phyloP scores from a whole-genome alignment of 805 yeast genomes.

The Saccharomycopsis sp. region DNA sequence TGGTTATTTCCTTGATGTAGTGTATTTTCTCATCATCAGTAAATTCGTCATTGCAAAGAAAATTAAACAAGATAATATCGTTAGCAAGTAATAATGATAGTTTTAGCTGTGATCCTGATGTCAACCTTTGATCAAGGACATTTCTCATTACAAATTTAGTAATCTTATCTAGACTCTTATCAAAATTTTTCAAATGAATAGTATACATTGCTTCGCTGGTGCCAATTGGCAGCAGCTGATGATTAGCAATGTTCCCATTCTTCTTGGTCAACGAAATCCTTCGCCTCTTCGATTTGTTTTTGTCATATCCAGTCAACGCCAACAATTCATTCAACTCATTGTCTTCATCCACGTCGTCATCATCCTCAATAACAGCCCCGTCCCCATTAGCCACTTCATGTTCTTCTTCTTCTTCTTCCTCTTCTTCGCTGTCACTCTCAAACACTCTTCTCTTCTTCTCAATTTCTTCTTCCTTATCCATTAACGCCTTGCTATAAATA shows the following conservation, averaged over 20 bases:
- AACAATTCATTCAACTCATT: constrained; percentile 18
- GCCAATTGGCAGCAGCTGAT: too few relatives aligned
- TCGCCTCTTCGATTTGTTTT: constrained; percentile 3
- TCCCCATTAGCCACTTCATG: neutral
- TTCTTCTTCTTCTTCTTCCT: neutral
- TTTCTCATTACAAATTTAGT: constrained; percentile 14
- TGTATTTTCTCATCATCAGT: constrained; percentile 6
- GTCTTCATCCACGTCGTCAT: constrained; percentile 15
- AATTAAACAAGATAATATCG: constrained; percentile 14
- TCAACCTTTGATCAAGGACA: constrained; percentile 10
- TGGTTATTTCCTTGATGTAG: constrained; percentile 8
- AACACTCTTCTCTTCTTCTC: constrained; percentile 10
- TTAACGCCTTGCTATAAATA: neutral
- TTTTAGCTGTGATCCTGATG: constrained; percentile 6
- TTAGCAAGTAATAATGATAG: constrained; percentile 6
- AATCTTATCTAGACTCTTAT: constrained; percentile 8
- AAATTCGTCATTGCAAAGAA: constrained; percentile 8
- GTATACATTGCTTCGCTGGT: neutral
- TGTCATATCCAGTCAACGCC: constrained; percentile 19
- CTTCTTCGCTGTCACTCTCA: constrained; percentile 8
- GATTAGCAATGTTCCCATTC: neutral
- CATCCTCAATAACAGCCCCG: constrained; percentile 1
- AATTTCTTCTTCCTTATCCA: constrained; percentile 2
- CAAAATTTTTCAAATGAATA: neutral
- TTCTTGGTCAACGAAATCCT: neutral